These are phyloP conservation scores for Sequoiadendron giganteum DNA, from an alignment of 75 land plant species.

Conservation along the genomic window DNA sequence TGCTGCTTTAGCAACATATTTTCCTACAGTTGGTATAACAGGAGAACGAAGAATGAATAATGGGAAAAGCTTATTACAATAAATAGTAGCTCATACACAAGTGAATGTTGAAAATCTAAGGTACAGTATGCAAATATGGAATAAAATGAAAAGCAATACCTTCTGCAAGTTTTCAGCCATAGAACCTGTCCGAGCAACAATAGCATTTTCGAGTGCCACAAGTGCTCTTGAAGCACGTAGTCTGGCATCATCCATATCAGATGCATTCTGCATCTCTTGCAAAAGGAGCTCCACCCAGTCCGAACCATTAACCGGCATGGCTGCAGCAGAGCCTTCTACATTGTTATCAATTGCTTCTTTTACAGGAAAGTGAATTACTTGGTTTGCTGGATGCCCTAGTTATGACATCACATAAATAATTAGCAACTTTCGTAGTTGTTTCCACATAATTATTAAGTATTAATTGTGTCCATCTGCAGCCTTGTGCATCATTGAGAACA, in stretches of 20 bases:
- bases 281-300: constrained; percentile 87
- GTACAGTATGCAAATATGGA: not conserved
- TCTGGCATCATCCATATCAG: constrained; percentile 64
- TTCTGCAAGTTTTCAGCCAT: constrained; percentile 38
- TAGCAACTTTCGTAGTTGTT: not conserved
- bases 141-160: constrained; percentile 21
- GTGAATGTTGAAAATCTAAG: not conserved
- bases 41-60: not conserved
- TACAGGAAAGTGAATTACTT: not conserved
- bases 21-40: constrained; percentile 37
- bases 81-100: not conserved
- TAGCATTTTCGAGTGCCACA: constrained; percentile 65
- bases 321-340: not conserved
- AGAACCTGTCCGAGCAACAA: constrained; percentile 31
- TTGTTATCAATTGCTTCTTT: not conserved
- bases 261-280: constrained; percentile 67
- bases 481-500: not conserved
- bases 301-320: constrained; percentile 38
- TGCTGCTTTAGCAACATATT: constrained; percentile 59
- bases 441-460: not conserved
- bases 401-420: not conserved
- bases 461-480: not conserved
- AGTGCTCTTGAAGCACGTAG: constrained; percentile 56
- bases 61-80: not conserved
- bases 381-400: not conserved